phyloP scores from a whole-genome alignment of 2,329 filamentous ascomycete genomes.

The Scorias spongiosa region DNA sequence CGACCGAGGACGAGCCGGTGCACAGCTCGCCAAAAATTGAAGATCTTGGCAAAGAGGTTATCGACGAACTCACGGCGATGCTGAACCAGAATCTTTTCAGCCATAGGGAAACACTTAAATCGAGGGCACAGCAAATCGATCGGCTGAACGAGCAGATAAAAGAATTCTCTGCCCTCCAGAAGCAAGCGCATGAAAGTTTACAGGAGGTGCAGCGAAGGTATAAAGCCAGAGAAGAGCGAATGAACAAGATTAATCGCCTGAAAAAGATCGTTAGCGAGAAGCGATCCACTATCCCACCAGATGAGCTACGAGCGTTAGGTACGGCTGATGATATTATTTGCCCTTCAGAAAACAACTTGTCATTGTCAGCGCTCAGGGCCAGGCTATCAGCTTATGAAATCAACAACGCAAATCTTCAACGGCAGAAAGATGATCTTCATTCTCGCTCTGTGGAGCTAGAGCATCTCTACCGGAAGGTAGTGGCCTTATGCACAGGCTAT shows the following conservation, averaged over 20 bases:
- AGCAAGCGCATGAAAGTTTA: slow-evolving; percentile 58
- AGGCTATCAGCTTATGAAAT: slow-evolving; percentile 54
- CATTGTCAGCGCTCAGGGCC: slow-evolving; percentile 37
- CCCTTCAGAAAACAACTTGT: background rate
- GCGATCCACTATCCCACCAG: slow-evolving; percentile 1
- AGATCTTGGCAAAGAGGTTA: background rate
- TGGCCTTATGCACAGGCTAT: slow-evolving; percentile 72
- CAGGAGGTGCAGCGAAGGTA: slow-evolving; percentile 54
- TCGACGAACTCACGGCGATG: slow-evolving; percentile 44
- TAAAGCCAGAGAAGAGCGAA: slow-evolving; percentile 47
- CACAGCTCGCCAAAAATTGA: slow-evolving; percentile 58
- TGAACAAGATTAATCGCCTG: slow-evolving; percentile 63
- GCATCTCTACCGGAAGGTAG: slow-evolving; percentile 73
- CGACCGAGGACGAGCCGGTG: slow-evolving; percentile 30
- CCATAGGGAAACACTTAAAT: slow-evolving; percentile 65
- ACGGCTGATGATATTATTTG: background rate
- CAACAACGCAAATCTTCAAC: slow-evolving; percentile 52
- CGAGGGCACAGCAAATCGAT: slow-evolving; percentile 74
- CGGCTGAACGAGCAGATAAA: slow-evolving; percentile 67
- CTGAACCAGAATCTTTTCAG: slow-evolving; percentile 63
- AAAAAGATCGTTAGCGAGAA: slow-evolving; percentile 48
- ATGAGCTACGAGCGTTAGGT: background rate
- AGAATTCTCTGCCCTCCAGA: slow-evolving; percentile 62
- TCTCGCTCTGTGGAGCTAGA: slow-evolving; percentile 72
- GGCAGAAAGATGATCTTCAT: slow-evolving; percentile 55